Evolutionary conservation across 2,329 filamentous ascomycete genomes (phyloP).

Genomic region (Dendryphion nanum): DNA sequence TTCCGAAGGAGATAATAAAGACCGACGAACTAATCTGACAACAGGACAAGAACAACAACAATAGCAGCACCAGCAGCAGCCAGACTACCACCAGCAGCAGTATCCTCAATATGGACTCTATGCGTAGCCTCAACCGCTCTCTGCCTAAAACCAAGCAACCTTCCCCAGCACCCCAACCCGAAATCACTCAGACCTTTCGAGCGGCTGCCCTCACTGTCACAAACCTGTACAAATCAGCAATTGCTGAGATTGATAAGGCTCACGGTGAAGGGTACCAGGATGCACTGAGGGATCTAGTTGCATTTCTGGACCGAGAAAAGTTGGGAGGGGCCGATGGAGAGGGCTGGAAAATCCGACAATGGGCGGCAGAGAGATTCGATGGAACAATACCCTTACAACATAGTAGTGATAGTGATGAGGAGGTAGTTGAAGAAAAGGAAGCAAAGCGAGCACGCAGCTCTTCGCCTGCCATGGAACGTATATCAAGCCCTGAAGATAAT

Average conservation of each 20-base stretch:
- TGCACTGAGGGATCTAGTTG: slow-evolving; percentile 84
- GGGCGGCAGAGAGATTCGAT: slow-evolving; percentile 69
- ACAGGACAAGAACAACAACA: no score
- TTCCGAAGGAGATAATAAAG: neutral
- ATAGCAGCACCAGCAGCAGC: neutral
- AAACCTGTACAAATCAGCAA: slow-evolving; percentile 91
- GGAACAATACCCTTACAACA: slow-evolving; percentile 57
- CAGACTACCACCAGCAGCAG: neutral
- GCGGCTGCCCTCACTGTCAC: slow-evolving; percentile 90
- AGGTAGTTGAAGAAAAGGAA: slow-evolving; percentile 66
- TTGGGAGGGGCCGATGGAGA: slow-evolving; percentile 79
- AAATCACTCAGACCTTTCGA: slow-evolving; percentile 84
- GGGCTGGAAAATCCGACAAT: slow-evolving; percentile 64
- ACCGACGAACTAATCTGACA: no score
- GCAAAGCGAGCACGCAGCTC: slow-evolving; percentile 58
- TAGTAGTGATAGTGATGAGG: slow-evolving; percentile 67
- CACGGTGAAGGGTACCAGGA: slow-evolving; percentile 87
- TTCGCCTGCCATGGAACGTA: slow-evolving; percentile 58
- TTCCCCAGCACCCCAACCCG: slow-evolving; percentile 32
- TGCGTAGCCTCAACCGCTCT: slow-evolving; percentile 42
- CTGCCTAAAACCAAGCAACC: slow-evolving; percentile 33
- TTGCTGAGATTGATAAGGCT: slow-evolving; percentile 71
- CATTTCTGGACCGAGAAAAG: slow-evolving; percentile 78
- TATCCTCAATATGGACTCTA: slow-evolving; percentile 36
- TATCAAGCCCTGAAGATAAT: slow-evolving; percentile 45